phyloP scores from a whole-genome alignment of 1,139 yeast genomes.

The Wickerhamomyces sp. region DNA sequence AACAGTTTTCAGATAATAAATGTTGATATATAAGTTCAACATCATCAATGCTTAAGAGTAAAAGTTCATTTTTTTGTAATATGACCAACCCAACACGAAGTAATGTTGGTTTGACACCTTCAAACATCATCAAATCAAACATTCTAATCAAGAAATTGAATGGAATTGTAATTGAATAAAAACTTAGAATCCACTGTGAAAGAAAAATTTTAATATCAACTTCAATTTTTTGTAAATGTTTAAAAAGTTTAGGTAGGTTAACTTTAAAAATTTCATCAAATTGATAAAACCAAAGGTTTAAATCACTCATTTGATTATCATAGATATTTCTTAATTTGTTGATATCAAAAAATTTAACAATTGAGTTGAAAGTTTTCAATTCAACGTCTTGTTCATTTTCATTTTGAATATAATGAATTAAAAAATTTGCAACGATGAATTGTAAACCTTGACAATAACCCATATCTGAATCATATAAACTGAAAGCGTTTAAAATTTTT shows the following conservation, averaged over 20 bases:
- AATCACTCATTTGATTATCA: conserved; percentile 51
- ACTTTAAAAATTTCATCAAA: conserved; percentile 40
- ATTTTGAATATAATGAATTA: conserved; percentile 39
- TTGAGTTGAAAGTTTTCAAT: conserved; percentile 45
- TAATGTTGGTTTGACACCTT: conserved; percentile 62
- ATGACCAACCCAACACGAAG: conserved; percentile 57
- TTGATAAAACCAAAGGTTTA: conserved; percentile 49
- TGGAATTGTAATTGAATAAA: conserved; percentile 58
- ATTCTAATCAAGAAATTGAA: conserved; percentile 43
- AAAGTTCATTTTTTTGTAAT: conserved; percentile 44
- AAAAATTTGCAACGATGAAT: conserved; percentile 59
- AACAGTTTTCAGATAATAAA: conserved; percentile 48
- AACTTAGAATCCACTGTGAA: conserved; percentile 65
- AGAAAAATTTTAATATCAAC: conserved; percentile 43
- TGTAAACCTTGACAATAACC: conserved; percentile 72
- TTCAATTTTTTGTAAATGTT: conserved; percentile 38
- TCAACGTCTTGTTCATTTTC: conserved; percentile 31
- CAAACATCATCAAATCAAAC: conserved; percentile 53
- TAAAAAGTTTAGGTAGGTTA: conserved; percentile 38
- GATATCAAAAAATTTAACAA: conserved; percentile 58
- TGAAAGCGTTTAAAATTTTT: conserved; percentile 57
- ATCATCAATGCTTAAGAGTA: conserved; percentile 47
- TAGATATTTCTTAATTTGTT: conserved; percentile 58
- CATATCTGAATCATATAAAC: conserved; percentile 62
- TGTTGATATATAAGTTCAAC: conserved; percentile 62